A percentile compares a stretch with the other conserved stretches of the same genome.
phyloP scores from a whole-genome alignment of 345 rosid genomes.

The Salix udensis region DNA sequence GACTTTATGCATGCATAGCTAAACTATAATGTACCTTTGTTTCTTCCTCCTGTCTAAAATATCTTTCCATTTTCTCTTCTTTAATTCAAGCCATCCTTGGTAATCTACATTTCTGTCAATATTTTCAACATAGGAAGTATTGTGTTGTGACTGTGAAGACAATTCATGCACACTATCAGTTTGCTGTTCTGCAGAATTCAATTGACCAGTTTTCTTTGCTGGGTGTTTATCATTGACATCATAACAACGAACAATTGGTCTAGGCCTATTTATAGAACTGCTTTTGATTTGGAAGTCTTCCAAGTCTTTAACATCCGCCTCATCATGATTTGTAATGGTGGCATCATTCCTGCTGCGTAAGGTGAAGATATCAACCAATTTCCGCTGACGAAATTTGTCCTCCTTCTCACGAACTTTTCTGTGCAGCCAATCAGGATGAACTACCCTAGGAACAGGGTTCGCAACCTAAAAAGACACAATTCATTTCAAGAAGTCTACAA shows the following conservation, averaged over 20 bases:
- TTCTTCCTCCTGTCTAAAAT: constrained; percentile 59
- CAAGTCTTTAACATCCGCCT: constrained; percentile 53
- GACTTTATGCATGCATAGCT: not conserved
- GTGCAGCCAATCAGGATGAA: constrained; percentile 97
- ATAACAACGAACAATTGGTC: constrained; percentile 63
- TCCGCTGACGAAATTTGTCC: constrained; percentile 82
- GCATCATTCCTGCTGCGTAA: constrained; percentile 33
- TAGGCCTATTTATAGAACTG: constrained; percentile 45
- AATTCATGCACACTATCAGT: constrained; percentile 24
- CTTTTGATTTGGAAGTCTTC: constrained; percentile 67
- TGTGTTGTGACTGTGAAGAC: constrained; percentile 25
- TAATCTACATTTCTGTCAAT: constrained; percentile 72
- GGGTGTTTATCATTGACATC: constrained; percentile 37
- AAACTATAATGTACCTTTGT: constrained; percentile 49
- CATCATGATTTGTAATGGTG: constrained; percentile 17
- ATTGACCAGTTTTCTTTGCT: constrained; percentile 22
- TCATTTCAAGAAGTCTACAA: constrained; percentile 15
- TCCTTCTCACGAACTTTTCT: constrained; percentile 93
- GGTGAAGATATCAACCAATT: constrained; percentile 65
- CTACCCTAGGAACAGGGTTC: constrained; percentile 95
- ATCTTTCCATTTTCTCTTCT: constrained; percentile 88
- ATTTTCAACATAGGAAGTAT: constrained; percentile 34
- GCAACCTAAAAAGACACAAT: constrained; percentile 51
- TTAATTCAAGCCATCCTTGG: constrained; percentile 90
- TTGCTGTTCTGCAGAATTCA: constrained; percentile 26